Conservation (phyloP, 495 filamentous ascomycete species). For the Penicillium soppii region DNA sequence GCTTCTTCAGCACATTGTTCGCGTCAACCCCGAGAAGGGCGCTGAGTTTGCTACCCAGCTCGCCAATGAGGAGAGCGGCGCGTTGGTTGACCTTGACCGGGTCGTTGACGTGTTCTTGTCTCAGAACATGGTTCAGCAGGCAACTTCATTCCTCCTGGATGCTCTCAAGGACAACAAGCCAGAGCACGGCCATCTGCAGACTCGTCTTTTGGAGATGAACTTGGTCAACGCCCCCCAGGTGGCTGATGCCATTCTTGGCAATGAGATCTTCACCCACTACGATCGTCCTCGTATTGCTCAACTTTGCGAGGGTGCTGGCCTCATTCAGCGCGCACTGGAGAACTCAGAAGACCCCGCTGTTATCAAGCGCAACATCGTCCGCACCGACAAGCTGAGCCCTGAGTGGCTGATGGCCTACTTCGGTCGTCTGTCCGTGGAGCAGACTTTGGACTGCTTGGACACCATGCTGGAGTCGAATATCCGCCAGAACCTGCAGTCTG, state of each 20-base stretch:
- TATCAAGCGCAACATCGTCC: constrained; percentile 88
- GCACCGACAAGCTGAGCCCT: constrained; percentile 74
- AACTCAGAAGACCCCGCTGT: constrained; percentile 86
- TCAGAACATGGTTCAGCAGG: constrained; percentile 96
- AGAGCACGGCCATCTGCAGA: constrained; percentile 91
- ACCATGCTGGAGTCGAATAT: constrained; percentile 96
- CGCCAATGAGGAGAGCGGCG: constrained; percentile 79
- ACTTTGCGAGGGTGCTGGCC: constrained; percentile 87
- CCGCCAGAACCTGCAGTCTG: constrained; percentile 91
- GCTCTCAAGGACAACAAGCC: constrained; percentile 91
- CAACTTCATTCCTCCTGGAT: constrained; percentile 94
- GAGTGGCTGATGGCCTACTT: constrained; percentile 94
- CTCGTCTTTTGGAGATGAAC: constrained; percentile 96
- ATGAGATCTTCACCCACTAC: constrained; percentile 96
- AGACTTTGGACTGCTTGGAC: constrained; percentile 89
- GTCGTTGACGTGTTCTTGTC: constrained; percentile 97
- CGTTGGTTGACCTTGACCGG: constrained; percentile 88
- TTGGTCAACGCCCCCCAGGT: constrained; percentile 94
- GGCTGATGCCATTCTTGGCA: constrained; percentile 93
- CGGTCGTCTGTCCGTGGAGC: constrained; percentile 88
- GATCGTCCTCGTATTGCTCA: constrained; percentile 83
- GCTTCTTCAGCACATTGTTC: constrained; percentile 87
- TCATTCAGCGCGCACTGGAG: constrained; percentile 87
- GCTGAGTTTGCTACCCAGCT: constrained; percentile 88
- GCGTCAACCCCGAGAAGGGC: constrained; percentile 90